Percentiles rank a stretch among this genome's conserved stretches.
Conservation (phyloP, 495 filamentous ascomycete genomes). For the Lichina pygmaea region DNA sequence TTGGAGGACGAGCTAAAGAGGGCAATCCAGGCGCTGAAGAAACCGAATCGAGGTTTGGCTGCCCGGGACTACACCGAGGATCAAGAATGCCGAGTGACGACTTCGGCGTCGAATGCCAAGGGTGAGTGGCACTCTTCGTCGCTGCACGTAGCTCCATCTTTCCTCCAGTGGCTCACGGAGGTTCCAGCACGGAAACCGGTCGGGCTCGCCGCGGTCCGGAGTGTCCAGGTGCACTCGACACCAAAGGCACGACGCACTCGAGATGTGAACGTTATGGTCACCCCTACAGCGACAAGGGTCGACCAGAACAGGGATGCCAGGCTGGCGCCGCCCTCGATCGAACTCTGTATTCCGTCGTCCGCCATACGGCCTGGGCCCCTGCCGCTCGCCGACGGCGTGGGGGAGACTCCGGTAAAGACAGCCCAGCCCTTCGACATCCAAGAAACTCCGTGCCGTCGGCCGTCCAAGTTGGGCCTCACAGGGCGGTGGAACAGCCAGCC, state of each 20-base stretch:
- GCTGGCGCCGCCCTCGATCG: constrained; percentile 3
- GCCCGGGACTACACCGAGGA: constrained; percentile 44
- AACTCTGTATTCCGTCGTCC: constrained; percentile 9
- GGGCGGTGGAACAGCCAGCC: neutral
- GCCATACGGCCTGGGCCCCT: constrained; percentile 5
- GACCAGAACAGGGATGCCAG: neutral
- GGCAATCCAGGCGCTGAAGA: constrained; percentile 61
- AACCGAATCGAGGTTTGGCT: constrained; percentile 60
- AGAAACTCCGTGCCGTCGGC: neutral
- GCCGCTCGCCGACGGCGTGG: neutral
- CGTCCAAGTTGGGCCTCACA: neutral
- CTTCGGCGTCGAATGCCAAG: neutral
- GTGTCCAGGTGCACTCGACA: constrained; percentile 52
- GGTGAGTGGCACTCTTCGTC: no score
- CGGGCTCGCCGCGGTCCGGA: constrained; percentile 26
- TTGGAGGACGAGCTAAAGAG: constrained; percentile 59
- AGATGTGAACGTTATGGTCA: neutral
- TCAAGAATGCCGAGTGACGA: constrained; percentile 25
- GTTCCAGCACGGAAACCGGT: constrained; percentile 28
- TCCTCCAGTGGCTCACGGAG: neutral
- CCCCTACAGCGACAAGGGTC: neutral
- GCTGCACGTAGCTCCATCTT: neutral
- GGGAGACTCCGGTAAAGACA: neutral
- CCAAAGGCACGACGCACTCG: constrained; percentile 30
- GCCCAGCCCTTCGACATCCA: neutral